Base-by-base conservation (phyloP, 306 rosid genomes). In the Heteromeles arbutifolia region DNA sequence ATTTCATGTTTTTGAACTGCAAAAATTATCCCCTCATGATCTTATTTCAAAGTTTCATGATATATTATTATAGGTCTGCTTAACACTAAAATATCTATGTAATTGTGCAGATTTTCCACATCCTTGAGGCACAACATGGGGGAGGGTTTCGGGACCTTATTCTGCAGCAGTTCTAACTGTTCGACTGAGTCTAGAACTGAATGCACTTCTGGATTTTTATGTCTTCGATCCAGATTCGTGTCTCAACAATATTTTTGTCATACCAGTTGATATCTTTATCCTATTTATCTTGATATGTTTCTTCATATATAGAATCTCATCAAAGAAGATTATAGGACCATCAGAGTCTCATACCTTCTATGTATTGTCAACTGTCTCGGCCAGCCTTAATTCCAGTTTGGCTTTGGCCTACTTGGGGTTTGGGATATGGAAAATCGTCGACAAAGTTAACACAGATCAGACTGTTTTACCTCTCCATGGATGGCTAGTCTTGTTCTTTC, bases 321-420 rank as follows among this genome's bases (percentile, higher is more conserved):
- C 74, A 57, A 81, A 62, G 26, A 70, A 65, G 45, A 50, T 54
- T 26, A 21, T 8, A 25, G 39, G 70, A 48, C 52, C 72, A 41
- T 25, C 72, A 50, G 5, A 37, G 25, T 65, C 74, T 65, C 61
- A 25, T 45, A 68, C 31, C 41, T 58, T 56, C 24, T 31, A 70
- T 72, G 22, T 62, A 17, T 4, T 67, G 3, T 39, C 50, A 54
- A 70, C 61, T 3, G 34, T 70, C 37, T 73, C 72, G 22, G 72
- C 57, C 41, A 28, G 11, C 50, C 68, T 50, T 7, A 82, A 77
- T 41, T 73, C 76, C 19, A 14, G 56, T 50, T 48, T 77, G 75
- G 25, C 73, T 77, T 67, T 77, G 79, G 82, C 79, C 19, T 82
- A 77, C 41, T 68, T 82, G 79, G 76, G 32, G 32, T 31, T 31